Conservation (phyloP, 164 flowering plant genomes). For the Buxus sempervirens region DNA sequence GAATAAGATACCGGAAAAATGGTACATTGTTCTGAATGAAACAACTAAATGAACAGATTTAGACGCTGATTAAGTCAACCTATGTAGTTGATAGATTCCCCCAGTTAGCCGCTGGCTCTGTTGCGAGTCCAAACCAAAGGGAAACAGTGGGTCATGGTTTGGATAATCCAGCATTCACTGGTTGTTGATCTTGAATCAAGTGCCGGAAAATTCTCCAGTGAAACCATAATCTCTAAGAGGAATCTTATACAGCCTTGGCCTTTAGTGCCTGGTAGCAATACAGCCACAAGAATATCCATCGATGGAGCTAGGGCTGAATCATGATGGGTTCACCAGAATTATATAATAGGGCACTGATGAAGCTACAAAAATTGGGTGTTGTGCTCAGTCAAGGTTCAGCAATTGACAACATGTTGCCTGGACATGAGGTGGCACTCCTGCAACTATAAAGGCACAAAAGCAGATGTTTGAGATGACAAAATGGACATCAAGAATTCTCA, state of each 20-base stretch:
- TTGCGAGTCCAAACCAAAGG: conserved; percentile 36
- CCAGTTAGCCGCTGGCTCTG: conserved; percentile 8
- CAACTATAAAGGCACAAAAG: conserved; percentile 42
- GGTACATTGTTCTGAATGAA: no score
- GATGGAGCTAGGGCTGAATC: no score
- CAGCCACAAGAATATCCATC: no score
- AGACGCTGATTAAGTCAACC: not conserved
- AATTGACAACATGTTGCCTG: conserved; percentile 34
- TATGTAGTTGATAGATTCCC: not conserved
- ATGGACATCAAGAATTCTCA: conserved; percentile 30
- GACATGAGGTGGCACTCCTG: conserved; percentile 44
- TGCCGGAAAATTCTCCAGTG: conserved; percentile 37
- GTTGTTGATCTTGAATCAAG: conserved; percentile 52
- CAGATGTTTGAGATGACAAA: conserved; percentile 31
- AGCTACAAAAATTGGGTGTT: conserved; percentile 30
- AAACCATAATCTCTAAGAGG: conserved; percentile 20
- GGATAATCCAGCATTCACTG: conserved; percentile 36
- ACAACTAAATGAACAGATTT: no score
- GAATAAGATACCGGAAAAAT: no score
- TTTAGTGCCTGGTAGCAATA: no score
- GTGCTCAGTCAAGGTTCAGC: conserved; percentile 32
- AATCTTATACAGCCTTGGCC: no score
- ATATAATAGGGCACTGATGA: conserved; percentile 39
- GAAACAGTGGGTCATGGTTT: conserved; percentile 39
- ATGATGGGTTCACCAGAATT: conserved; percentile 37